Conservation (phyloP, 169 alveolate genomes). For the Eimeria praecox region DNA sequence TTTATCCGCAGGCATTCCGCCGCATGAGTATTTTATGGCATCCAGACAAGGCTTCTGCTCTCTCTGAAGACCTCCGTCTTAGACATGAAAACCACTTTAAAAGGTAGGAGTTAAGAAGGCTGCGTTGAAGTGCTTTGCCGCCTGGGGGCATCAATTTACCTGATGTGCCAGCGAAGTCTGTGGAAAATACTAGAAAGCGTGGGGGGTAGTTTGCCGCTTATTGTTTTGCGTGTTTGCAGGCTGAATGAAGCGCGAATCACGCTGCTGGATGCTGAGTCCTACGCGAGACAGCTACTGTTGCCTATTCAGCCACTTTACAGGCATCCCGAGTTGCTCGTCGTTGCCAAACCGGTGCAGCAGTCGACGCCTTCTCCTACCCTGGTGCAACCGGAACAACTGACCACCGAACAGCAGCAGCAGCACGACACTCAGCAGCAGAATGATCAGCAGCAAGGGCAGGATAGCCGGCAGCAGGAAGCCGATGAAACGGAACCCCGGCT, state of each 20-base stretch:
- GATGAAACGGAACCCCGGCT: conserved; percentile 26
- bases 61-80: conserved; percentile 68
- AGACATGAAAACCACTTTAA: conserved; percentile 77
- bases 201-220: background rate
- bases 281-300: conserved; percentile 66
- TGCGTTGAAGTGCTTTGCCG: background rate
- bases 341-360: conserved; percentile 66
- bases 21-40: conserved; percentile 76
- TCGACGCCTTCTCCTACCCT: conserved; percentile 45
- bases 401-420: conserved; percentile 1
- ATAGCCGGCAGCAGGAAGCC: background rate
- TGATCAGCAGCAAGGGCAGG: conserved; percentile 16
- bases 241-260: conserved; percentile 79
- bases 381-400: conserved; percentile 33
- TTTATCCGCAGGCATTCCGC: conserved; percentile 64
- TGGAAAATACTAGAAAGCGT: background rate
- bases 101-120: conserved; percentile 4
- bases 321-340: conserved; percentile 62
- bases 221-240: background rate
- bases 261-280: conserved; percentile 58
- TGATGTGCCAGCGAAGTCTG: background rate
- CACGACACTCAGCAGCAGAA: conserved; percentile 8
- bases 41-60: conserved; percentile 77
- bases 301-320: conserved; percentile 79
- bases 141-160: background rate